phyloP scores from a whole-genome alignment of 352 stramenopile genomes.

The Pythium chondricola region DNA sequence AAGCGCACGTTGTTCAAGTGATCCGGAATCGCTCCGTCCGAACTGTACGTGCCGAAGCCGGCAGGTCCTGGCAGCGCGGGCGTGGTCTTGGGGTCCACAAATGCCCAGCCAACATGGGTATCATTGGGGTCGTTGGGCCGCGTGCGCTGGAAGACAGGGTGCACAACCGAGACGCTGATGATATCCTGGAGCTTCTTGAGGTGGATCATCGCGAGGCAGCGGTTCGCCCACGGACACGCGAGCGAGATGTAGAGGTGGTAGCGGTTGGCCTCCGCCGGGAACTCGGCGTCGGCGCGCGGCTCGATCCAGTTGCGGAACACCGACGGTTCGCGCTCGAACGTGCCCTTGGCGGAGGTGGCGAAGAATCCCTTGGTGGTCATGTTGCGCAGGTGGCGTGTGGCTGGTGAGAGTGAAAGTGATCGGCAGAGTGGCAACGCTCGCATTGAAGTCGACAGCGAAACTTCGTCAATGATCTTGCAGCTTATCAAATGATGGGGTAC shows the following conservation, averaged over 20 bases:
- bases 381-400: not conserved
- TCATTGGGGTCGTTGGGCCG: slow-evolving; percentile 65
- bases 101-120: slow-evolving; percentile 71
- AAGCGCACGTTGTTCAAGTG: slow-evolving; percentile 56
- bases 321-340: slow-evolving; percentile 64
- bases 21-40: slow-evolving; percentile 51
- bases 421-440: not conserved
- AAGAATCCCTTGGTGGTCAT: slow-evolving; percentile 69
- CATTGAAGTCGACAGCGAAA: not conserved
- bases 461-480: slow-evolving; percentile 17
- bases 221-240: slow-evolving; percentile 89
- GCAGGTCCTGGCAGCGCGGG: slow-evolving; percentile 55
- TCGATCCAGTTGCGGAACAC: slow-evolving; percentile 83
- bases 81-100: slow-evolving; percentile 62
- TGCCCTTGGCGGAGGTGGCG: slow-evolving; percentile 58
- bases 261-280: slow-evolving; percentile 48
- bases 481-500: not conserved
- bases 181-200: slow-evolving; percentile 95
- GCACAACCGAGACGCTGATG: slow-evolving; percentile 91
- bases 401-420: slow-evolving; percentile 1
- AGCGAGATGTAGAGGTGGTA: slow-evolving; percentile 96
- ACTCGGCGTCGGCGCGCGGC: slow-evolving; percentile 43
- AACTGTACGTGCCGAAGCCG: slow-evolving; percentile 66
- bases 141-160: slow-evolving; percentile 79
- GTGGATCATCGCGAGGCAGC: slow-evolving; percentile 79